Evolutionary conservation across 2,329 filamentous ascomycete species (phyloP).

Genomic region (Alternaria consortialis): DNA sequence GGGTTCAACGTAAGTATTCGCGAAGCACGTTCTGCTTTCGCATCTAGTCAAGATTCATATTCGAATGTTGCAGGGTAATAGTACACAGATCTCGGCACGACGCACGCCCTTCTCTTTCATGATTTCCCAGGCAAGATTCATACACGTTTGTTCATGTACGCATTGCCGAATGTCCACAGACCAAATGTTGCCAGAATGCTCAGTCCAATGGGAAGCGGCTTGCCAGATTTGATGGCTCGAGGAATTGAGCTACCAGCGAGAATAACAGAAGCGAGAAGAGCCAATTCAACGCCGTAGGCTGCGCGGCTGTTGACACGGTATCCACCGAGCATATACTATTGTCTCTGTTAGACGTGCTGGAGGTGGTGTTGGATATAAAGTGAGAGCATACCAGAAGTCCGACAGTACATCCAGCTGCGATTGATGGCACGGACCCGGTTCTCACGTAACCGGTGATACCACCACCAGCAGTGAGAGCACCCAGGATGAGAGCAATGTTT

Average conservation of each 20-base stretch:
- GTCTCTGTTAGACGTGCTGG: conserved; percentile 1
- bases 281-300: conserved; percentile 85
- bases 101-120: not conserved
- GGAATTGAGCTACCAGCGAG: conserved; percentile 86
- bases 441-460: conserved; percentile 86
- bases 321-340: conserved; percentile 77
- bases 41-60: not conserved
- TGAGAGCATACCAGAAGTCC: conserved; percentile 66
- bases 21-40: not conserved
- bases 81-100: not conserved
- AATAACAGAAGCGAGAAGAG: conserved; percentile 85
- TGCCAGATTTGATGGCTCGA: conserved; percentile 81
- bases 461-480: conserved; percentile 82
- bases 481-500: conserved; percentile 79
- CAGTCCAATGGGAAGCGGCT: conserved; percentile 83
- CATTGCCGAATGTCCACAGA: conserved; percentile 79
- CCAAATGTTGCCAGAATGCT: conserved; percentile 83
- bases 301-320: conserved; percentile 79
- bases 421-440: conserved; percentile 85
- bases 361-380: not conserved
- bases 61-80: not conserved
- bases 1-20: not conserved
- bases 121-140: not conserved
- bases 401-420: conserved; percentile 84
- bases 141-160: conserved; percentile 53